Percentiles rank a stretch among this genome's conserved stretches.
Evolutionary conservation across 352 stramenopile genomes (phyloP).

Genomic region (Albugo candida): DNA sequence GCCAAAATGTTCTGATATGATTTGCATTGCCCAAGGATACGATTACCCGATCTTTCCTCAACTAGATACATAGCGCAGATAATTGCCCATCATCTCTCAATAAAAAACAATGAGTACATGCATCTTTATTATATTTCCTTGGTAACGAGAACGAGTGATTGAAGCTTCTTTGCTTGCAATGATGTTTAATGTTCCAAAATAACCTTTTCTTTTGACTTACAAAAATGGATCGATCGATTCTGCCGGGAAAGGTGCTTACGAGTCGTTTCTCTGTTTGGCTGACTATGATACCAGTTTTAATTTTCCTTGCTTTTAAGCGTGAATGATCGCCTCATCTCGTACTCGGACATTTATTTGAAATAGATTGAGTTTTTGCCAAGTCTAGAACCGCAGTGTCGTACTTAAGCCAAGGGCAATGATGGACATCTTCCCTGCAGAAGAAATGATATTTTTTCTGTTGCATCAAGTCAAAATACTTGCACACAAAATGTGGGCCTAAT

Average conservation of each 20-base stretch:
- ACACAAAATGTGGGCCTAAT: conserved; percentile 50
- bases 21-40: too few relatives aligned
- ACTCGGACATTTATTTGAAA: conserved; percentile 68
- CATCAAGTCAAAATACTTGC: conserved; percentile 57
- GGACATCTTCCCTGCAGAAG: conserved; percentile 19
- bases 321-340: conserved; percentile 46
- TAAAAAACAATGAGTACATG: too few relatives aligned
- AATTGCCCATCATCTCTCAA: too few relatives aligned
- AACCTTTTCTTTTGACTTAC: conserved; percentile 61
- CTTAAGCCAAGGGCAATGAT: conserved; percentile 31
- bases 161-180: conserved; percentile 12
- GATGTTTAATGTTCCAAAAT: conserved; percentile 62
- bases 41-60: too few relatives aligned
- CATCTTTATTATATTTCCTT: too few relatives aligned
- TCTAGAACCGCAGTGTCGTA: conserved; percentile 38
- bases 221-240: conserved; percentile 50
- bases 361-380: conserved; percentile 53
- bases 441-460: conserved; percentile 11
- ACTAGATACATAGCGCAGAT: too few relatives aligned
- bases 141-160: too few relatives aligned
- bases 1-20: too few relatives aligned
- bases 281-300: conserved; percentile 40
- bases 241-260: conserved; percentile 50
- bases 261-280: conserved; percentile 28
- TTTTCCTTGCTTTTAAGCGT: conserved; percentile 22